Percentiles rank a stretch among this genome's conserved stretches.
phyloP scores from a whole-genome alignment of 2,329 filamentous ascomycete species.

The Colletotrichum melonis region DNA sequence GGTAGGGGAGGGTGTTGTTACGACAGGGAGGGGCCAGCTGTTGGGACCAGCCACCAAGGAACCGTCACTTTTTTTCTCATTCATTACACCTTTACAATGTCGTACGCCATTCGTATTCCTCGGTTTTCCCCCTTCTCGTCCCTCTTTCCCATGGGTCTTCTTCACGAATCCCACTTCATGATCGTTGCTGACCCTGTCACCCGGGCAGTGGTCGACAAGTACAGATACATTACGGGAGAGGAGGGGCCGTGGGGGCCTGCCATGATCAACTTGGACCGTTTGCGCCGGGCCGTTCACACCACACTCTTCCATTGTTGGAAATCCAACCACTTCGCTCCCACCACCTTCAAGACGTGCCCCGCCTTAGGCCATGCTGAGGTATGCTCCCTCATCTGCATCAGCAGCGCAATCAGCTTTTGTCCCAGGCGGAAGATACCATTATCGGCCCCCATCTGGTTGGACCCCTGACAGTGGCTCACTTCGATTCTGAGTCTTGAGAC shows the following conservation, averaged over 20 bases:
- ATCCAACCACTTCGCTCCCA: slow-evolving; percentile 17
- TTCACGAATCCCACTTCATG: not conserved
- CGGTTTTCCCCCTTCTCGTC: not conserved
- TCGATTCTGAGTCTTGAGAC: not conserved
- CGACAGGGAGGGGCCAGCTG: not conserved
- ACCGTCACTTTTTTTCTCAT: not conserved
- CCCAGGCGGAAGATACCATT: slow-evolving; percentile 9
- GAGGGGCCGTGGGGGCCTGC: slow-evolving; percentile 7
- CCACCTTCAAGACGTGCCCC: slow-evolving; percentile 10
- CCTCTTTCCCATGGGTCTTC: not conserved
- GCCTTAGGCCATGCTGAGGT: slow-evolving; percentile 3
- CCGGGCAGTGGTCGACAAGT: not conserved
- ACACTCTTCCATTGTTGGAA: not conserved
- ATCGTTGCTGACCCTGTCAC: not conserved
- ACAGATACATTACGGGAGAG: not conserved
- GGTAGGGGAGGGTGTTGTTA: slow-evolving; percentile 1
- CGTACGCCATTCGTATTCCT: not conserved
- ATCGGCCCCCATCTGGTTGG: not conserved
- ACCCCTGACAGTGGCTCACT: not conserved
- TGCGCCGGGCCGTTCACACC: slow-evolving; percentile 18
- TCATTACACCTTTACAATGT: slow-evolving; percentile 2
- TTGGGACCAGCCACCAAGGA: not conserved
- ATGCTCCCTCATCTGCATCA: slow-evolving; percentile 5
- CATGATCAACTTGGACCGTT: slow-evolving; percentile 3
- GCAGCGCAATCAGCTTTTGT: not conserved